Evolutionary conservation across 2,329 filamentous ascomycete genomes (phyloP).

Genomic region (Pestalotiopsis sp.): DNA sequence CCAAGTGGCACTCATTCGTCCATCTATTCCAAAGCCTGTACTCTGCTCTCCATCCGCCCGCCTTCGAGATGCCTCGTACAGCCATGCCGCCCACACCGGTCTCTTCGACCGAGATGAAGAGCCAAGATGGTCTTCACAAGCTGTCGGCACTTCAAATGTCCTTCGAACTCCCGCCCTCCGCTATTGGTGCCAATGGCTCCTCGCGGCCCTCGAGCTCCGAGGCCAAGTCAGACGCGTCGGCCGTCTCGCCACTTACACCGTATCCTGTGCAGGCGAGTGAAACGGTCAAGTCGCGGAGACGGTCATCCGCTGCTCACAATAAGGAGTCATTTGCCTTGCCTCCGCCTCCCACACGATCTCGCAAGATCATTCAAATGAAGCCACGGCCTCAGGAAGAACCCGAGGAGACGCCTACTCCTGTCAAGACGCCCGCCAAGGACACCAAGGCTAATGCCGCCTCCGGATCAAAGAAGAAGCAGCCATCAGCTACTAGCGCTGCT

Average conservation of each 20-base stretch:
- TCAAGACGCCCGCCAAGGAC: conserved; percentile 19
- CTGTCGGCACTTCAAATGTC: conserved; percentile 65
- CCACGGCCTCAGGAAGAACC: conserved; percentile 53
- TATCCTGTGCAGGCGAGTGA: conserved; percentile 50
- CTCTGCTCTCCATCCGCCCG: background rate
- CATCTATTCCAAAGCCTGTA: background rate
- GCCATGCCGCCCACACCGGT: conserved; percentile 75
- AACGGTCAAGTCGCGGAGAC: conserved; percentile 56
- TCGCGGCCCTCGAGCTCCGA: conserved; percentile 48
- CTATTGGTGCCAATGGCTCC: conserved; percentile 54
- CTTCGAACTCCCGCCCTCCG: conserved; percentile 79
- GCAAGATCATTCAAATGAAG: conserved; percentile 99
- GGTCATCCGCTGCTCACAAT: conserved; percentile 48
- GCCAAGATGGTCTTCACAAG: conserved; percentile 67
- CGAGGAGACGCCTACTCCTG: conserved; percentile 23
- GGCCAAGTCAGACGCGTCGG: conserved; percentile 32
- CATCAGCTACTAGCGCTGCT: conserved; percentile 76
- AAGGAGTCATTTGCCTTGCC: conserved; percentile 79
- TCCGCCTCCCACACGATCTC: conserved; percentile 86
- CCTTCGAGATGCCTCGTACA: conserved; percentile 62
- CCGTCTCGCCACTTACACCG: conserved; percentile 28
- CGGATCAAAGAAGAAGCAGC: conserved; percentile 74
- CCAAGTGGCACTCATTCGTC: background rate
- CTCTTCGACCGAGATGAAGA: conserved; percentile 78
- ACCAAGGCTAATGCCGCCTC: conserved; percentile 27